Percentiles rank a stretch among this genome's conserved stretches.
phyloP scores from a whole-genome alignment of 257 asterid species.

The Solanum bukasovii region DNA sequence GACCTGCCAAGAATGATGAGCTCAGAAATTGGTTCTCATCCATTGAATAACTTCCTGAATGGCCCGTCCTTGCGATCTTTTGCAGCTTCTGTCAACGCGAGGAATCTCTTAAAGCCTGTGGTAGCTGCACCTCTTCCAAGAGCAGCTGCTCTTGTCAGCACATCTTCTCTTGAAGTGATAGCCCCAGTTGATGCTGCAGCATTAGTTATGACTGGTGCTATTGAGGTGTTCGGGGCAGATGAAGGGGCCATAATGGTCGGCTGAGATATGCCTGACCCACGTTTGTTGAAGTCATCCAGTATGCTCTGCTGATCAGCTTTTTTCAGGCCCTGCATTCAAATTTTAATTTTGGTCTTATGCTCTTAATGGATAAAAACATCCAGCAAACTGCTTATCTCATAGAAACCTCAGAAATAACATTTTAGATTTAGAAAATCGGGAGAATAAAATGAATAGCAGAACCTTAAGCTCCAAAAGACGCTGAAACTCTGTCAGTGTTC shows the following conservation, averaged over 20 bases:
- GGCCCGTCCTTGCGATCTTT: conserved; percentile 94
- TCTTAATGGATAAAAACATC: not conserved
- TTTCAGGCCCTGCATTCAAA: conserved; percentile 53
- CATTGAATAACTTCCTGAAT: conserved; percentile 81
- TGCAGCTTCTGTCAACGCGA: conserved; percentile 85
- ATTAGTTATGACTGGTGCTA: conserved; percentile 29
- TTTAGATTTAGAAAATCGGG: not conserved
- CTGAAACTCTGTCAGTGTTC: conserved; percentile 83
- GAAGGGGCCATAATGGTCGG: conserved; percentile 25
- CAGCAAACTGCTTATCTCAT: not conserved
- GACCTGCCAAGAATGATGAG: not conserved
- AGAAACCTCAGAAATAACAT: not conserved
- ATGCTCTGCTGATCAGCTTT: conserved; percentile 87
- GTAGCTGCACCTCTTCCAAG: conserved; percentile 98
- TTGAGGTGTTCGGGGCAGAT: conserved; percentile 24
- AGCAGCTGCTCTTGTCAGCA: conserved; percentile 93
- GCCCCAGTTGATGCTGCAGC: conserved; percentile 38
- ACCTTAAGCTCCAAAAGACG: conserved; percentile 96
- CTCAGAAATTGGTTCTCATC: conserved; percentile 21
- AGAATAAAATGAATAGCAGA: not conserved
- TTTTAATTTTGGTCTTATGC: not conserved
- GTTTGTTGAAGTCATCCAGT: conserved; percentile 85
- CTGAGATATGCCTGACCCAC: conserved; percentile 67
- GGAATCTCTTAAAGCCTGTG: conserved; percentile 79
- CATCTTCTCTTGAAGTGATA: conserved; percentile 74